Conservation (phyloP, 306 rosid species). For the Sicyos baderoa region DNA sequence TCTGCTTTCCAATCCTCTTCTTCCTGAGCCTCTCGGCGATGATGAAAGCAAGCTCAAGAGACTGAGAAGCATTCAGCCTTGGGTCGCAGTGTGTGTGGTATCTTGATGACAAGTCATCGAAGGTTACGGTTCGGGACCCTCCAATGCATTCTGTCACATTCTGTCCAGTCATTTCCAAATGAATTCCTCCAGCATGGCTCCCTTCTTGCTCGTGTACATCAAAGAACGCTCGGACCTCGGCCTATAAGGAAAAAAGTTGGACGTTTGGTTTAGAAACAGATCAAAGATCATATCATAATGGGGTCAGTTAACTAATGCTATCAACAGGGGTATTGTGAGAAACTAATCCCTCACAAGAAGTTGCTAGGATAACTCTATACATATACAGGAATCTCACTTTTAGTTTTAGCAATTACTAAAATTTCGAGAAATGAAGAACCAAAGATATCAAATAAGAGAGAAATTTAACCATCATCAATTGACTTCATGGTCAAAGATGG, state of each 20-base stretch:
- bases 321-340: background rate
- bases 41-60: conserved; percentile 65
- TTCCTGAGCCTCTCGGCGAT: conserved; percentile 62
- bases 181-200: conserved; percentile 63
- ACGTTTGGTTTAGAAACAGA: background rate
- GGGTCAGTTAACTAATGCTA: no score
- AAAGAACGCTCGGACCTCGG: conserved; percentile 73
- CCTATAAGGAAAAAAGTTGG: conserved; percentile 28
- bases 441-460: background rate
- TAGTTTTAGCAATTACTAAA: background rate
- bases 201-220: conserved; percentile 84
- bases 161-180: conserved; percentile 73
- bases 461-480: no score
- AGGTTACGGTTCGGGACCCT: conserved; percentile 63
- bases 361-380: background rate
- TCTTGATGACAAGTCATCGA: conserved; percentile 59
- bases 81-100: conserved; percentile 80
- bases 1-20: conserved; percentile 50
- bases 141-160: conserved; percentile 78
- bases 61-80: conserved; percentile 66
- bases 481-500: no score
- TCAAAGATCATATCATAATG: no score
- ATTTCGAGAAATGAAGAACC: no score
- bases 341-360: background rate
- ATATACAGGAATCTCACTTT: no score